phyloP scores from a whole-genome alignment of 129 eudicot species.

The Rutidosis leptorrhynchoides region DNA sequence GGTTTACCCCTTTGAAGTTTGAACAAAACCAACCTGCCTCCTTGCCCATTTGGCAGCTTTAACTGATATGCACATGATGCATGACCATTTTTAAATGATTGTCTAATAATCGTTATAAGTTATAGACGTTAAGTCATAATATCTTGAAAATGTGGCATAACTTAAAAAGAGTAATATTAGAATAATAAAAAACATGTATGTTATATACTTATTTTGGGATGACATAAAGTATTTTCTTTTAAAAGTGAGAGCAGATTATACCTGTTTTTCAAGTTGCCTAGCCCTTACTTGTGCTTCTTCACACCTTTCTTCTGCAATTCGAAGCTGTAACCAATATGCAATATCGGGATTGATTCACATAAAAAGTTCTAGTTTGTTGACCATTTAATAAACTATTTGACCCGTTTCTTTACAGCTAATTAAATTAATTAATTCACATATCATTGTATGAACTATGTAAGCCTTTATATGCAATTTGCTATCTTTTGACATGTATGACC shows the following conservation, averaged over 20 bases:
- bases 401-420: background rate
- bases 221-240: constrained; percentile 1
- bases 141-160: background rate
- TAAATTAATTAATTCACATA: background rate
- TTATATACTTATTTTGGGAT: background rate
- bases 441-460: background rate
- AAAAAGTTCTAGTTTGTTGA: background rate
- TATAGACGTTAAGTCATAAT: background rate
- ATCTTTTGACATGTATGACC: background rate
- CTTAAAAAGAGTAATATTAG: background rate
- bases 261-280: constrained; percentile 86
- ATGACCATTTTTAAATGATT: background rate
- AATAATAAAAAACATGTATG: background rate
- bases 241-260: constrained; percentile 21
- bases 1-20: background rate
- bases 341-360: background rate
- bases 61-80: background rate
- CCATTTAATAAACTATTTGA: background rate
- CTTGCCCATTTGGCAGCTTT: too few species aligned
- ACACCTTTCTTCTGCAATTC: constrained; percentile 64
- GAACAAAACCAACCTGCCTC: background rate
- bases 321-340: constrained; percentile 52
- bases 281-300: constrained; percentile 80
- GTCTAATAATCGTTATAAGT: constrained; percentile 4
- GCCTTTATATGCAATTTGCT: background rate